Conservation (phyloP, 345 rosid genomes). For the Euclidium syriacum region DNA sequence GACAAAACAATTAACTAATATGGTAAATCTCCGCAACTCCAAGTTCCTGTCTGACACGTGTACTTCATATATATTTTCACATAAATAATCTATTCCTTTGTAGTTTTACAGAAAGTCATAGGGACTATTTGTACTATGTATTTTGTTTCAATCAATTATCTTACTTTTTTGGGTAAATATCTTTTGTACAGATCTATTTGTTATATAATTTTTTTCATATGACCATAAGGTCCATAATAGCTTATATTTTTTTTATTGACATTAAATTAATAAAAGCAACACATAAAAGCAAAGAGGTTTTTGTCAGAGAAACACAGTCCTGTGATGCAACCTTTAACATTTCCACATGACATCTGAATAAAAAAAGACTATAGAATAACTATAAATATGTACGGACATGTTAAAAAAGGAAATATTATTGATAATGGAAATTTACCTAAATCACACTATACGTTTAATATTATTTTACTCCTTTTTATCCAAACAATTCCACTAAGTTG, state of each 20-base stretch:
- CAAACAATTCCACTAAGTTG: slow-evolving; percentile 25
- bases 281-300: slow-evolving; percentile 6
- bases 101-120: slow-evolving; percentile 11
- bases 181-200: slow-evolving; percentile 13
- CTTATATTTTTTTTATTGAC: not conserved
- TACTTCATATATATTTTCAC: not conserved
- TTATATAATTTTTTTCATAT: slow-evolving; percentile 1
- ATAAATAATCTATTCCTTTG: not conserved
- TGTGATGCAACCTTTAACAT: slow-evolving; percentile 17
- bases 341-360: slow-evolving; percentile 15
- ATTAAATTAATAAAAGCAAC: slow-evolving; percentile 12
- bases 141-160: slow-evolving; percentile 3
- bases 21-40: slow-evolving; percentile 23
- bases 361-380: not conserved
- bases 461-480: slow-evolving; percentile 21
- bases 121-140: slow-evolving; percentile 28
- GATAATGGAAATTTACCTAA: slow-evolving; percentile 31
- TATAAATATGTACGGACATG: slow-evolving; percentile 21
- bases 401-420: slow-evolving; percentile 23
- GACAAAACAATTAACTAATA: slow-evolving; percentile 22
- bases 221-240: slow-evolving; percentile 11
- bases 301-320: slow-evolving; percentile 25
- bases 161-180: slow-evolving; percentile 21
- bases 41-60: slow-evolving; percentile 35
- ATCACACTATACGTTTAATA: slow-evolving; percentile 21